Conservation (phyloP, 306 rosid species). For the Chamaecrista fasciculata region DNA sequence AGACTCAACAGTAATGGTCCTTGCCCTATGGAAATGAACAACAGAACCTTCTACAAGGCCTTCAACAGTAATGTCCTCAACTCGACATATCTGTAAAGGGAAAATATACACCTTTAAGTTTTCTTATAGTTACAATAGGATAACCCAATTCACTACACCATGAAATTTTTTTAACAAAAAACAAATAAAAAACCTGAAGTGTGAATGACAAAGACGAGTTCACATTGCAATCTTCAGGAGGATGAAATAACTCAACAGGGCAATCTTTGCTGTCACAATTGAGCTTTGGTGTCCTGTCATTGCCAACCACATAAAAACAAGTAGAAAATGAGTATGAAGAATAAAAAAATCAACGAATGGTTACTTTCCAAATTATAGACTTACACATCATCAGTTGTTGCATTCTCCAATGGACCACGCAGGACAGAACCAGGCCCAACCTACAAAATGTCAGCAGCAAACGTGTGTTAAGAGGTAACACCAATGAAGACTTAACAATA, state of each 20-base stretch:
- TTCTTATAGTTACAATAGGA: constrained; percentile 13
- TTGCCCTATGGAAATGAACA: constrained; percentile 96
- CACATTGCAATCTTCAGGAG: constrained; percentile 99
- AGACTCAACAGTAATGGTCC: constrained; percentile 72
- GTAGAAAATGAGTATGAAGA: constrained; percentile 14
- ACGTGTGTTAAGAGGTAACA: constrained; percentile 4
- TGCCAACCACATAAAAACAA: constrained; percentile 31
- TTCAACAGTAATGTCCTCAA: constrained; percentile 82
- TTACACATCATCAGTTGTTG: constrained; percentile 71
- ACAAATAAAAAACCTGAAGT: constrained; percentile 62
- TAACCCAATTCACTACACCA: constrained; percentile 12
- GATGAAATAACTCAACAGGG: constrained; percentile 77
- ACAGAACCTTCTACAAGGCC: constrained; percentile 95
- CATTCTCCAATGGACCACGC: constrained; percentile 94
- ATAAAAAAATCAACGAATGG: constrained; percentile 21
- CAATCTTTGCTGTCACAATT: constrained; percentile 72
- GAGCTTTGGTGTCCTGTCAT: constrained; percentile 84
- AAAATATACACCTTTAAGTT: constrained; percentile 31
- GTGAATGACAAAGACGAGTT: constrained; percentile 93
- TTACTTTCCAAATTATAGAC: constrained; percentile 40
- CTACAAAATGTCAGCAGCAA: constrained; percentile 45
- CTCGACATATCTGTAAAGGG: constrained; percentile 79
- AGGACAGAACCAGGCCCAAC: constrained; percentile 93
- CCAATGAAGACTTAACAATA: constrained; percentile 12
- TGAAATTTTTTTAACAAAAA: constrained; percentile 3